Conservation (phyloP, 768 basidiomycete species). For the Suillus hirtellus region DNA sequence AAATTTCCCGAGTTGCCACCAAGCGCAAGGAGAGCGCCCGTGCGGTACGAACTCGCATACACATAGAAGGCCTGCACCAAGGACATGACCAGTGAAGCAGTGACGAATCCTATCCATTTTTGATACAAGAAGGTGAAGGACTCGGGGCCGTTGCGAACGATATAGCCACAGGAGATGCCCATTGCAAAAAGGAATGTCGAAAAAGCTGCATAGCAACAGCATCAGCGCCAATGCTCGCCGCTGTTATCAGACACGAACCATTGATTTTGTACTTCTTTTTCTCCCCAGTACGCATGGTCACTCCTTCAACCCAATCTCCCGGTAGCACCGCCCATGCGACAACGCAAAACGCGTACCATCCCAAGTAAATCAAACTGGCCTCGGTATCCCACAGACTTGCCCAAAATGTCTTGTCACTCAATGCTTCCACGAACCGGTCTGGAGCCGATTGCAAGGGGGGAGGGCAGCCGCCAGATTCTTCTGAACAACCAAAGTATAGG, state of each 20-base stretch:
- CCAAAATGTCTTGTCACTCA: conserved; percentile 64
- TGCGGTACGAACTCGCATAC: conserved; percentile 69
- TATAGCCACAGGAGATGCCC: conserved; percentile 67
- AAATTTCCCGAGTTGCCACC: conserved; percentile 90
- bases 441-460: conserved; percentile 46
- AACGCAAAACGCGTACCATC: conserved; percentile 90
- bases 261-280: conserved; percentile 92
- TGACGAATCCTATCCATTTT: conserved; percentile 87
- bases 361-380: conserved; percentile 74
- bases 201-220: conserved; percentile 56
- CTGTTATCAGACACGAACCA: conserved; percentile 49
- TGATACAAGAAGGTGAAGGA: conserved; percentile 90
- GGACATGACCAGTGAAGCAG: conserved; percentile 80
- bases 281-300: conserved; percentile 68
- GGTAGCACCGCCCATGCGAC: conserved; percentile 80
- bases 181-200: conserved; percentile 82
- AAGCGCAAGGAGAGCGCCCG: conserved; percentile 74
- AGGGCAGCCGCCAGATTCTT: conserved; percentile 67
- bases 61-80: conserved; percentile 69
- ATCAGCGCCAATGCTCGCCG: not conserved
- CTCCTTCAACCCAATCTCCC: conserved; percentile 71
- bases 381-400: conserved; percentile 79
- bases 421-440: conserved; percentile 43
- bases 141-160: conserved; percentile 72
- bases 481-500: conserved; percentile 78